Evolutionary conservation across 768 basidiomycete species (phyloP).

Genomic region (Tricholoma saponaceum): DNA sequence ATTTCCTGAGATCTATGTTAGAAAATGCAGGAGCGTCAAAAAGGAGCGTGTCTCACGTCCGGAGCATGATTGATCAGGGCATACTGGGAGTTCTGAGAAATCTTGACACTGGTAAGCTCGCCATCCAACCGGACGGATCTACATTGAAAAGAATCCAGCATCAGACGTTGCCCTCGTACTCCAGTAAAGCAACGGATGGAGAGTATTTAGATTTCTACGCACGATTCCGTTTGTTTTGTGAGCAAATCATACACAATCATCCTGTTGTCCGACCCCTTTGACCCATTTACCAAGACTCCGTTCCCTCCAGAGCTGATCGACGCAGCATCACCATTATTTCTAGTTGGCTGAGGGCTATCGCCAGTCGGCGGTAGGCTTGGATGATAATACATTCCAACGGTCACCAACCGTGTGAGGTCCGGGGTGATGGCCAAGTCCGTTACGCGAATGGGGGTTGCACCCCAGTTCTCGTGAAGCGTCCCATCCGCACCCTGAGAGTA

Average conservation of each 20-base stretch:
- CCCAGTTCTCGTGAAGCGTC: constrained; percentile 67
- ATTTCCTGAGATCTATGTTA: constrained; percentile 61
- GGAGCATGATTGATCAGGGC: constrained; percentile 86
- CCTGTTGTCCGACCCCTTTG: constrained; percentile 45
- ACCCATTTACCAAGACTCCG: constrained; percentile 25
- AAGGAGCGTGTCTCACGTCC: constrained; percentile 54
- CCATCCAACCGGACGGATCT: constrained; percentile 68
- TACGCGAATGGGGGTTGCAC: constrained; percentile 69
- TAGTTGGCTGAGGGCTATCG: constrained; percentile 12
- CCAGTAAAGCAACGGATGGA: not conserved
- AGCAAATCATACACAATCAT: constrained; percentile 76
- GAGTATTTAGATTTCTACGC: constrained; percentile 26
- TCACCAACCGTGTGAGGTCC: constrained; percentile 77
- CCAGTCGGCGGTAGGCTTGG: constrained; percentile 16
- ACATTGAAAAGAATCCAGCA: constrained; percentile 5
- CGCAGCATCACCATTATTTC: constrained; percentile 8
- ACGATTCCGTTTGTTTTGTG: constrained; percentile 68
- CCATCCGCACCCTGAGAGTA: constrained; percentile 69
- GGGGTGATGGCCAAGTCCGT: constrained; percentile 86
- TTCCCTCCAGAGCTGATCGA: constrained; percentile 10
- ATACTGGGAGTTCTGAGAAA: constrained; percentile 82
- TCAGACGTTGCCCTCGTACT: not conserved
- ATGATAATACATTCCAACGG: constrained; percentile 57
- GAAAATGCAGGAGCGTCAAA: constrained; percentile 6
- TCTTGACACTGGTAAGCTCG: constrained; percentile 84